A percentile compares a stretch with the other conserved stretches of the same genome.
Evolutionary conservation across 805 yeast genomes (phyloP).

Genomic region (Metschnikowia cerradonensis): DNA sequence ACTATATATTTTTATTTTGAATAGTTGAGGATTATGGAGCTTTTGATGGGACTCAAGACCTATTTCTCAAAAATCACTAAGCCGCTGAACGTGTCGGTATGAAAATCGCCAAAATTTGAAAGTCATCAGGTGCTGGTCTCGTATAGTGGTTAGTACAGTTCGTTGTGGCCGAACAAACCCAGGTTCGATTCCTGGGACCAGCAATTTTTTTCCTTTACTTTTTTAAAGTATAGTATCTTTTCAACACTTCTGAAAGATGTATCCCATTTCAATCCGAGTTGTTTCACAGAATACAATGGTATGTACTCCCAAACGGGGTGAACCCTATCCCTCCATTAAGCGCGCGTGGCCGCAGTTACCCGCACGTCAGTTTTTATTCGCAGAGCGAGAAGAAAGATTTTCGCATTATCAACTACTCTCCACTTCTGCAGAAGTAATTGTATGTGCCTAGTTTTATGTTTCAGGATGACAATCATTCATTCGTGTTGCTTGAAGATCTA

Average conservation of each 20-base stretch:
- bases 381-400: background rate
- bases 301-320: no score
- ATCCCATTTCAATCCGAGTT: no score
- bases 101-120: background rate
- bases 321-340: background rate
- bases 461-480: constrained; percentile 21
- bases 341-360: constrained; percentile 12
- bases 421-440: constrained; percentile 3
- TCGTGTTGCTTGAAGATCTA: constrained; percentile 27
- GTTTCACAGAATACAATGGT: no score
- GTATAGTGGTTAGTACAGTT: constrained; percentile 71
- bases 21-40: no score
- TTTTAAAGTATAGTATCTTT: background rate
- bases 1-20: no score
- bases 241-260: background rate
- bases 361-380: constrained; percentile 7
- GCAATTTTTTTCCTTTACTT: constrained; percentile 35
- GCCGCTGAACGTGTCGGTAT: background rate
- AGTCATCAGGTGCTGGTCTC: constrained; percentile 30
- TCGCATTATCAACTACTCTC: background rate
- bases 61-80: no score
- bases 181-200: constrained; percentile 72
- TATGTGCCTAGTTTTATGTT: constrained; percentile 14
- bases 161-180: constrained; percentile 74
- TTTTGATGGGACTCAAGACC: no score